A percentile compares a stretch with the other conserved stretches of the same genome.
These are phyloP conservation scores for Aureobasidium vineae DNA, from an alignment of 2,329 filamentous ascomycete genomes.

Conservation along the genomic window DNA sequence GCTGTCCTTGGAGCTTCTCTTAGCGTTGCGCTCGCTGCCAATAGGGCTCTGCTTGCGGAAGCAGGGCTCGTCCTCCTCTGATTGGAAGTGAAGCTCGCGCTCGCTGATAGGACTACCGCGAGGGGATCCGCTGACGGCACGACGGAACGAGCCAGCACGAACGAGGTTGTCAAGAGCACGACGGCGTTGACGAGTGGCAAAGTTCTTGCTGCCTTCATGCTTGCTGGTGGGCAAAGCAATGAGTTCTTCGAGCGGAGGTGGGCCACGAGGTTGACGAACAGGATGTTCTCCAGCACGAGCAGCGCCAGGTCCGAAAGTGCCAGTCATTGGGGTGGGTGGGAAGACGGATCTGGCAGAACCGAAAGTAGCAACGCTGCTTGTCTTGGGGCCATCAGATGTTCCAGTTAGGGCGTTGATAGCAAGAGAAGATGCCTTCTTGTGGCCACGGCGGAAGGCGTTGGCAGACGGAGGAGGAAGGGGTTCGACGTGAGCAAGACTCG, in stretches of 20 bases:
- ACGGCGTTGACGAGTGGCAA: conserved; percentile 85
- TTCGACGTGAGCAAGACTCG: conserved; percentile 56
- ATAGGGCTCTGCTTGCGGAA: conserved; percentile 49
- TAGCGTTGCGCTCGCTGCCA: conserved; percentile 41
- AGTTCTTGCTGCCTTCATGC: conserved; percentile 96
- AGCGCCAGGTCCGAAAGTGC: conserved; percentile 89
- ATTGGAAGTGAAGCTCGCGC: conserved; percentile 65
- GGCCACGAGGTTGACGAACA: conserved; percentile 85
- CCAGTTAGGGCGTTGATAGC: conserved; percentile 58
- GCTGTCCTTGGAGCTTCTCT: conserved; percentile 39
- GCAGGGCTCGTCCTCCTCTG: conserved; percentile 73
- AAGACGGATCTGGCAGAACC: conserved; percentile 53
- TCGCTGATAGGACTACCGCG: conserved; percentile 75
- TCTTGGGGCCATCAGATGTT: conserved; percentile 65
- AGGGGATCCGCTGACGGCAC: conserved; percentile 66
- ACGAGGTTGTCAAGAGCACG: conserved; percentile 90
- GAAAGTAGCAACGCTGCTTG: conserved; percentile 54
- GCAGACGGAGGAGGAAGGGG: conserved; percentile 84
- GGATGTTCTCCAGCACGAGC: conserved; percentile 93
- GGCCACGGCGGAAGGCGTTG: conserved; percentile 87
- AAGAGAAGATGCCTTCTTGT: conserved; percentile 75
- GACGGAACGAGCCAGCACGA: conserved; percentile 81
- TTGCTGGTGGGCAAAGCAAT: conserved; percentile 85
- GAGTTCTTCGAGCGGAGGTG: conserved; percentile 88
- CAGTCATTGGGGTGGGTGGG: conserved; percentile 75